Evolutionary conservation across 257 asterid genomes (phyloP).

Genomic region (Solanum rostratum): DNA sequence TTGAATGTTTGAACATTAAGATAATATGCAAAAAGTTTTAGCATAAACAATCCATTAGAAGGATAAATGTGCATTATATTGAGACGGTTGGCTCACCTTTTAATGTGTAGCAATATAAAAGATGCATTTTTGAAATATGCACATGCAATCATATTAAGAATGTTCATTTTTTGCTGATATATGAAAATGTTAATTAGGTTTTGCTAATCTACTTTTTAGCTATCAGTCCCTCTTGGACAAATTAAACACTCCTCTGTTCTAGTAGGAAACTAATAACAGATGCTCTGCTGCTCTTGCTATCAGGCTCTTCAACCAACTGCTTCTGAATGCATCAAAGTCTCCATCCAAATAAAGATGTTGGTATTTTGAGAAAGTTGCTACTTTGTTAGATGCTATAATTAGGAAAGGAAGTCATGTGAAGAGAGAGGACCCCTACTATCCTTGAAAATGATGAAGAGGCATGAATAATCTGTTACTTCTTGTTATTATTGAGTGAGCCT

Average conservation of each 20-base stretch:
- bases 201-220: background rate
- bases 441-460: background rate
- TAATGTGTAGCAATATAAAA: background rate
- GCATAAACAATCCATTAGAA: background rate
- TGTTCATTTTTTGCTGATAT: background rate
- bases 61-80: background rate
- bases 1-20: background rate
- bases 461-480: background rate
- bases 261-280: background rate
- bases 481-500: background rate
- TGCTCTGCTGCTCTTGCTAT: background rate
- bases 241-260: background rate
- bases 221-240: background rate
- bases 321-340: background rate
- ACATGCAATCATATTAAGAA: background rate
- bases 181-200: background rate
- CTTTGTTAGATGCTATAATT: background rate
- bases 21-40: background rate
- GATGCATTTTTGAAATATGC: background rate
- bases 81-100: background rate
- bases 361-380: background rate
- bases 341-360: background rate
- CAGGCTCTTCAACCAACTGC: constrained; percentile 8
- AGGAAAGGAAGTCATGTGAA: background rate
- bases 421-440: background rate